These are phyloP conservation scores for Pseudonectria buxi DNA, from an alignment of 2,329 filamentous ascomycete species.

Conservation along the genomic window DNA sequence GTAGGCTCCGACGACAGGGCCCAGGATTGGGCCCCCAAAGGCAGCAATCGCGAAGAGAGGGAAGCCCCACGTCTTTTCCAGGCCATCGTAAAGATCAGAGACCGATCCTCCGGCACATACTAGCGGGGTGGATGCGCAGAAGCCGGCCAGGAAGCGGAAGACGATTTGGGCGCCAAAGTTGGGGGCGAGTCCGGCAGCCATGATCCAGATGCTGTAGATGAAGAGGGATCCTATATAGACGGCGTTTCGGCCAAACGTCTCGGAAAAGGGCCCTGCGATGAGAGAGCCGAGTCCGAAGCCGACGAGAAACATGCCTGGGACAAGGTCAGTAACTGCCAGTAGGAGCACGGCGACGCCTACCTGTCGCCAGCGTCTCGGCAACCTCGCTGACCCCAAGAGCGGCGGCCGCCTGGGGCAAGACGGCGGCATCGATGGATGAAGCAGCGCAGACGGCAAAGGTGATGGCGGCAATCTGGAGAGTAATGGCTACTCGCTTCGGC, in stretches of 20 bases:
- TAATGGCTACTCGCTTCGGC: constrained; percentile 29
- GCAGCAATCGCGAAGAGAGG: constrained; percentile 41
- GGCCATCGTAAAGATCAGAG: constrained; percentile 30
- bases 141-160: constrained; percentile 42
- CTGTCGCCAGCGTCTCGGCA: constrained; percentile 42
- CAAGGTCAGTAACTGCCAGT: background rate
- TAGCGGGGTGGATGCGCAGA: constrained; percentile 39
- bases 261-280: constrained; percentile 32
- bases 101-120: constrained; percentile 36
- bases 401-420: constrained; percentile 35
- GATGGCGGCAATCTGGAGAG: constrained; percentile 38
- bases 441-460: constrained; percentile 44
- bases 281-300: constrained; percentile 32
- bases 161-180: constrained; percentile 36
- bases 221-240: constrained; percentile 34
- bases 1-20: constrained; percentile 49
- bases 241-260: constrained; percentile 32
- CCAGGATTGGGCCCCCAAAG: constrained; percentile 35
- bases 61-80: constrained; percentile 30
- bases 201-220: constrained; percentile 38
- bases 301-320: constrained; percentile 23
- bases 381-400: constrained; percentile 44
- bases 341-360: constrained; percentile 10
- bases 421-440: constrained; percentile 45
- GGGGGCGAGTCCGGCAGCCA: constrained; percentile 36